These are phyloP conservation scores for Fusarium sp. DNA, from an alignment of 2,329 filamentous ascomycete species.

Conservation along the genomic window DNA sequence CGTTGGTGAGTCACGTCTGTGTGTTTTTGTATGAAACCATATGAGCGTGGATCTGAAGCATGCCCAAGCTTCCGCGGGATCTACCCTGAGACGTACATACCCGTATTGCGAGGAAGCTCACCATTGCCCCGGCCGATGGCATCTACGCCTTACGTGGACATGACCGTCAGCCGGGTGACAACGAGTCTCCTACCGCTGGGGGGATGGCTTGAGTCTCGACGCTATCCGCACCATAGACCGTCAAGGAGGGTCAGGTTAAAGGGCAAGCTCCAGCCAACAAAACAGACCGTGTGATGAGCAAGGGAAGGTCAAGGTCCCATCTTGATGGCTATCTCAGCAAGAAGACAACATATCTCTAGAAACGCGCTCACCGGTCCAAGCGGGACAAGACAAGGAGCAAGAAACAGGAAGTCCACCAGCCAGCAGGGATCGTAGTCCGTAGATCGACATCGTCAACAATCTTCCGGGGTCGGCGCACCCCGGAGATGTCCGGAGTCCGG, in stretches of 20 bases:
- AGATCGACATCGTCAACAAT: constrained; percentile 24
- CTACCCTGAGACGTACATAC: constrained; percentile 53
- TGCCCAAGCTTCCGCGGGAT: constrained; percentile 56
- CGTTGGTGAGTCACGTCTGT: constrained; percentile 60
- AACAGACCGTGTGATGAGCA: constrained; percentile 33
- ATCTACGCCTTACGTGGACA: constrained; percentile 54
- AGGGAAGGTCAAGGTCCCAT: constrained; percentile 35
- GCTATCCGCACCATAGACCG: constrained; percentile 66
- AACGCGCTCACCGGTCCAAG: constrained; percentile 17
- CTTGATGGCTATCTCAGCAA: constrained; percentile 20
- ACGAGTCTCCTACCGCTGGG: constrained; percentile 65
- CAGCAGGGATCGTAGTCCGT: constrained; percentile 17
- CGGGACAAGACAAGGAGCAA: constrained; percentile 29
- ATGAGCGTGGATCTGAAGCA: constrained; percentile 30
- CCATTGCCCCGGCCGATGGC: constrained; percentile 58
- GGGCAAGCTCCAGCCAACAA: constrained; percentile 30
- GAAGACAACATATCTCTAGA: constrained; percentile 16
- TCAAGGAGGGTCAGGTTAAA: constrained; percentile 54
- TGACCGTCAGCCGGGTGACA: constrained; percentile 57
- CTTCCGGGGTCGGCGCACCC: constrained; percentile 15
- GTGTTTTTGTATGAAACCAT: constrained; percentile 17
- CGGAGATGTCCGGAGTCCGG: constrained; percentile 14
- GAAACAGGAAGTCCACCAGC: constrained; percentile 25
- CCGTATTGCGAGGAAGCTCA: constrained; percentile 60
- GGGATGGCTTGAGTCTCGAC: constrained; percentile 63